Base-by-base conservation (phyloP, 179 eudicot genomes). In the Gypsophila paniculata region DNA sequence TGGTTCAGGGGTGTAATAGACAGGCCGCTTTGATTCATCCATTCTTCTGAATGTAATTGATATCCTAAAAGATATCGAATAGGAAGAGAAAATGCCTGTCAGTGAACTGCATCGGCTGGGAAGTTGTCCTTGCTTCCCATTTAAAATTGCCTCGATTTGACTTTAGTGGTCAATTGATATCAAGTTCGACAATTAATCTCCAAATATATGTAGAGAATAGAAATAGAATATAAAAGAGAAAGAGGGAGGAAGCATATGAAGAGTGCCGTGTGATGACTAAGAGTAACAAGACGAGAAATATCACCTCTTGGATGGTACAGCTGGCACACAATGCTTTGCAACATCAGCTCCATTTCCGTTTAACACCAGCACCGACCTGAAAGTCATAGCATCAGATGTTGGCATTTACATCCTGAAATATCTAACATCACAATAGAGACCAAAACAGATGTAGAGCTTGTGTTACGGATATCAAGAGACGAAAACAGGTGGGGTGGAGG, bases 21-120 rank as follows among this genome's bases (percentile, higher is more conserved):
- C 0, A 11, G 97, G 97, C 76, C 85, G 54, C 81, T 88, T 91
- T 11, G 88, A 72, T 76, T 84, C 93, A 69, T 87, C 97, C 97
- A 91, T 91, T 80, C 74, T 91, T 73, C 97, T 81, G 80, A 91
- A 90, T 18, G 97, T 91, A 61, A 91, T 90, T 59, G 97, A 91
- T 72, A 91, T 91, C 86, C 97, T 91, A 70, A 11, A 36, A 18
- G 61, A 12, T 6, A 12, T 12, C 32, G 15, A 64, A 49, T 18
- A 49, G 17, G n/a, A 6, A 51, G 1, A 26, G 13, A 12, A 54
- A 72, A 15, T 29, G 17, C 36, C 9, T 7, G 36, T 44, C 13
- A 34, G 60, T 17, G 39, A 61, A 63, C 12, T 25, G 26, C 19
- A 55, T 11, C 0, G 15, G 15, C 9, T 44, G 49, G 1, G n/a